Evolutionary conservation across 768 basidiomycete species (phyloP).

Genomic region (Lentinula aciculospora): DNA sequence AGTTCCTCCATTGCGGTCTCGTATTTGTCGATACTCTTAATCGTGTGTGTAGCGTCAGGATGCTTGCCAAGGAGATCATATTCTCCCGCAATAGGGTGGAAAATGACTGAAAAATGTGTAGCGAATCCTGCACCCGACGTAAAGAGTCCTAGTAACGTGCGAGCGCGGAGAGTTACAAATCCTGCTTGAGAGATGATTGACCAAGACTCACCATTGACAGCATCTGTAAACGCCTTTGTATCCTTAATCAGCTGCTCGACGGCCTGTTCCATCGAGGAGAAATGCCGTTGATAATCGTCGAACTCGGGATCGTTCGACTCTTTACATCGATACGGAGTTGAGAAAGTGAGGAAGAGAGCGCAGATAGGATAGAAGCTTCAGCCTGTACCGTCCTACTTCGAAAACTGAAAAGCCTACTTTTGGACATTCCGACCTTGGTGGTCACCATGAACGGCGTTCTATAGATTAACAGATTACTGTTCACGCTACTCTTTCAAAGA

Average conservation of each 20-base stretch:
- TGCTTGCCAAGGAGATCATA: slow-evolving; percentile 75
- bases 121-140: slow-evolving; percentile 58
- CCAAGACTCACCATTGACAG: slow-evolving; percentile 57
- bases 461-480: slow-evolving; percentile 4
- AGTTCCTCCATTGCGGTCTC: slow-evolving; percentile 79
- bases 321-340: slow-evolving; percentile 15
- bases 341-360: neutral
- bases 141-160: slow-evolving; percentile 47
- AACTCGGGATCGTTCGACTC: slow-evolving; percentile 87
- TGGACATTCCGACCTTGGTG: slow-evolving; percentile 83
- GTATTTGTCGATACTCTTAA: slow-evolving; percentile 72
- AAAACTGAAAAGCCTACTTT: slow-evolving; percentile 55
- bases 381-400: slow-evolving; percentile 3
- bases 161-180: slow-evolving; percentile 1
- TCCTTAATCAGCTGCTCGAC: slow-evolving; percentile 92
- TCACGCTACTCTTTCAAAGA: neutral
- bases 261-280: slow-evolving; percentile 68
- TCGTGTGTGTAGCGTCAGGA: slow-evolving; percentile 71
- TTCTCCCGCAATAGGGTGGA: slow-evolving; percentile 68
- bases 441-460: slow-evolving; percentile 92
- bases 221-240: slow-evolving; percentile 79
- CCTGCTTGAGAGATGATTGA: neutral
- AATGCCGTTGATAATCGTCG: slow-evolving; percentile 80
- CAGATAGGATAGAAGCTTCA: neutral
- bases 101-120: slow-evolving; percentile 55